A percentile compares a stretch with the other conserved stretches of the same genome.
Evolutionary conservation across 176 grass and related monocot genomes (phyloP).

Genomic region (Carex littledalei): DNA sequence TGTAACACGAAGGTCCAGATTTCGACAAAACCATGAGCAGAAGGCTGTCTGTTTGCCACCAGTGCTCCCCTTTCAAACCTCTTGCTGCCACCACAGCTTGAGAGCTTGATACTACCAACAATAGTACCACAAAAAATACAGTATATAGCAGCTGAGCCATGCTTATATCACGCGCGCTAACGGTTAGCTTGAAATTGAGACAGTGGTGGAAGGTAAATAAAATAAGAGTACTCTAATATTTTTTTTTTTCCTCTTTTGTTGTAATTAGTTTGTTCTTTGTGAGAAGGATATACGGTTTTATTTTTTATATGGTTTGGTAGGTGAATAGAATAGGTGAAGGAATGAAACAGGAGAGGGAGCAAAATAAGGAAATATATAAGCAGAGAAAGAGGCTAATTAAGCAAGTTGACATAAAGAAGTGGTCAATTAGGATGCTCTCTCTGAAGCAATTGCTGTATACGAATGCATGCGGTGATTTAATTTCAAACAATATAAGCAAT

Average conservation of each 20-base stretch:
- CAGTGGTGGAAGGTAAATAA: not conserved
- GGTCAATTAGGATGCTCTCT: not conserved
- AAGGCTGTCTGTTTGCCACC: not conserved
- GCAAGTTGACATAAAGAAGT: not conserved
- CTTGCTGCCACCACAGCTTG: constrained; percentile 4
- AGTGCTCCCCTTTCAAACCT: not conserved
- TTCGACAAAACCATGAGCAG: constrained; percentile 26
- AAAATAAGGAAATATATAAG: constrained; percentile 6
- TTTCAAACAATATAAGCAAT: too few species aligned
- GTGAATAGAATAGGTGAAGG: not conserved
- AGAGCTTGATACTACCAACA: not conserved
- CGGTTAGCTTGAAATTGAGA: not conserved
- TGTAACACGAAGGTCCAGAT: not conserved
- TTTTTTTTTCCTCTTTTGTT: not conserved
- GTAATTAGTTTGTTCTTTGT: not conserved
- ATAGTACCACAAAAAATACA: constrained; percentile 3
- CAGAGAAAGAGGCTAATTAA: not conserved
- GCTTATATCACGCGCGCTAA: not conserved
- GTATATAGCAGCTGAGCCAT: constrained; percentile 9
- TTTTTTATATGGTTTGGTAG: not conserved
- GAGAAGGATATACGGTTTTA: not conserved
- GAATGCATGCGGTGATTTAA: not conserved
- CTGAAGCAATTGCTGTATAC: not conserved
- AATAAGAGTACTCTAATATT: not conserved
- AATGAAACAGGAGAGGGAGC: not conserved